These are phyloP conservation scores for Ichthyophonus hoferi DNA, from an alignment of 208 protist species.

Conservation along the genomic window DNA sequence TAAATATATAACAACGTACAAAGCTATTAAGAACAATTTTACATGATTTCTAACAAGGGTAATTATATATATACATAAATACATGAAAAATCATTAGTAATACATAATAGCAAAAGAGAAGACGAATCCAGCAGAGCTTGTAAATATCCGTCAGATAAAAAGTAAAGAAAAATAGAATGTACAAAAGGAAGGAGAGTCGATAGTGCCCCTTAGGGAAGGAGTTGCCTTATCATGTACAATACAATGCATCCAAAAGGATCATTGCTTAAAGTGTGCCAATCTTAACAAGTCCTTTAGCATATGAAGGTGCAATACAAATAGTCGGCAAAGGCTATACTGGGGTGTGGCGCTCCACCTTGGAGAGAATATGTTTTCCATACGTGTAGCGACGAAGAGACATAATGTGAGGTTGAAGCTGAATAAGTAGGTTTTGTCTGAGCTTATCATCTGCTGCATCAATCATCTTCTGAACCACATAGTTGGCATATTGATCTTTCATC, in stretches of 20 bases:
- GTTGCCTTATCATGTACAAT: too few species aligned
- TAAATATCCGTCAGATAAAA: too few species aligned
- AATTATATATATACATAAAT: too few species aligned
- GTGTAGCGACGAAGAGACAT: slow-evolving; percentile 84
- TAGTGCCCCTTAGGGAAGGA: too few species aligned
- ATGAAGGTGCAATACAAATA: not conserved
- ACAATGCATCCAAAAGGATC: not conserved
- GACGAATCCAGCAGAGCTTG: too few species aligned
- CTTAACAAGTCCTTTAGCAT: not conserved
- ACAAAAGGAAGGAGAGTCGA: too few species aligned
- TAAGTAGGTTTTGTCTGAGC: slow-evolving; percentile 46
- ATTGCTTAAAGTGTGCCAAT: not conserved
- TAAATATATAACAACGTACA: too few species aligned
- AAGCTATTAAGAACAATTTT: too few species aligned
- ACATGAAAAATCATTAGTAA: too few species aligned
- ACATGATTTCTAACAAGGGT: too few species aligned
- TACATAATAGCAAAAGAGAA: too few species aligned
- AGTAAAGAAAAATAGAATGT: too few species aligned
- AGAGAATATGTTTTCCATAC: slow-evolving; percentile 89
- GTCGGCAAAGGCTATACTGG: not conserved
- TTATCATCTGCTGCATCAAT: slow-evolving; percentile 69
- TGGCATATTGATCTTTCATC: slow-evolving; percentile 91
- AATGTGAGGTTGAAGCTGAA: slow-evolving; percentile 69
- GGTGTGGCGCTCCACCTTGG: slow-evolving; percentile 6
- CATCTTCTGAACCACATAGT: slow-evolving; percentile 94